Evolutionary conservation across 176 grass and related monocot genomes (phyloP), one percentile per base, ranked within the genome.

Genomic region (Aegilops speltoides): DNA sequence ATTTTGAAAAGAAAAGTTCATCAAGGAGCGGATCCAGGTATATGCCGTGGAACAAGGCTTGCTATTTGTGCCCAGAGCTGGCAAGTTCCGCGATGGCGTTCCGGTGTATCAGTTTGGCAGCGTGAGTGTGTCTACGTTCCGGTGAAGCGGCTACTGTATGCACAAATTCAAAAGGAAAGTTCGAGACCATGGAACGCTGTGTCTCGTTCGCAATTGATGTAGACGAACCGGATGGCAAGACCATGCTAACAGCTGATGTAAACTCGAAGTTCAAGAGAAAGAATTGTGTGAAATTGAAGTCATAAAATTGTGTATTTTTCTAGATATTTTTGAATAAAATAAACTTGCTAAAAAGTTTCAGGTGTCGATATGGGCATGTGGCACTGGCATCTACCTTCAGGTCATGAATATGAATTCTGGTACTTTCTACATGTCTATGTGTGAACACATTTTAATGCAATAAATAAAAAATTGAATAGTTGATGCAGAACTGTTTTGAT

Each of bases 91-190:
- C 38, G 93, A 95, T 28, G 89, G 89, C 71, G 86, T 91, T 78
- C 93, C 76, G 9, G 91, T 98, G 1, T 98, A 98, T 90, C 91
- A 93, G 66, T 98, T 98, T 87, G 95, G 91, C 76, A 84, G 66
- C 0, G 48, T 98, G 11, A 93, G 91, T 40, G 91, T 40, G 38
- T 40, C 38, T 40, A 40, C 38, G 38, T 40, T 8, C 9, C 38
- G 38, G 38, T 40, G 38, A 38, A 38, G 37, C 37, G 37, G 1
- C 37, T 40, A 40, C 8, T 40, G 38, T 40, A 40, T 40, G 38
- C 38, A 40, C 38, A 40, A 40, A 40, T 10, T 40, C 38, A 40
- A 40, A 8, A 40, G 38, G 38, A 2, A 40, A 40, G 38, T 40
- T 8, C 38, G 38, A 40, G 38, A 40, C 38, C 38, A 40, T 80